phyloP scores from a whole-genome alignment of 2,329 filamentous ascomycete species.

The Diaporthe sp. region DNA sequence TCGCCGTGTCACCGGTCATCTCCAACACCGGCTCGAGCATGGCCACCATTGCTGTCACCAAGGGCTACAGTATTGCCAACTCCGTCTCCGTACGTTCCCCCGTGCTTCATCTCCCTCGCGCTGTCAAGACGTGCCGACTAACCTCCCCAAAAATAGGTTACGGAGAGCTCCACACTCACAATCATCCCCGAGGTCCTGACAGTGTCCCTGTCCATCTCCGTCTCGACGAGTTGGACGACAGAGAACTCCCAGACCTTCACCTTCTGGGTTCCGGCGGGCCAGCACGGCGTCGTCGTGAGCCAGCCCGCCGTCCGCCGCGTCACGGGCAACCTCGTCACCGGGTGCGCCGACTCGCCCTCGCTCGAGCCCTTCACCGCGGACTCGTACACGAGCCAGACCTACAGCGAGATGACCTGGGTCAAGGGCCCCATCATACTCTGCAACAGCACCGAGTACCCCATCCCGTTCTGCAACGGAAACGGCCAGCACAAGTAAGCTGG shows the following conservation, averaged over 20 bases:
- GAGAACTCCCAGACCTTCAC: conserved; percentile 49
- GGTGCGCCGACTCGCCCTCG: conserved; percentile 51
- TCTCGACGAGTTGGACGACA: conserved; percentile 50
- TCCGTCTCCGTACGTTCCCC: conserved; percentile 47
- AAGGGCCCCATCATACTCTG: conserved; percentile 56
- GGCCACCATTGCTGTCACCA: conserved; percentile 49
- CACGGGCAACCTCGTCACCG: conserved; percentile 53
- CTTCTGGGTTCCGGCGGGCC: conserved; percentile 52
- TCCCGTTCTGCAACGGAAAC: conserved; percentile 55
- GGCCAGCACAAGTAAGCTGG: conserved; percentile 44
- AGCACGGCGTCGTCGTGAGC: conserved; percentile 56
- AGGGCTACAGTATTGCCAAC: conserved; percentile 54
- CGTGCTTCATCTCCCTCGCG: neutral
- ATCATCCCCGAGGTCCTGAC: conserved; percentile 44
- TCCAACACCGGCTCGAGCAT: conserved; percentile 47
- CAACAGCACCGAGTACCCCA: conserved; percentile 52
- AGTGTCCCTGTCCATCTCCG: conserved; percentile 45
- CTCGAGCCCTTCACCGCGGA: conserved; percentile 51
- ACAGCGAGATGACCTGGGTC: conserved; percentile 54
- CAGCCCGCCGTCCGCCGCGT: conserved; percentile 53
- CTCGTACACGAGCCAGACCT: conserved; percentile 51
- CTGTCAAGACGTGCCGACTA: neutral
- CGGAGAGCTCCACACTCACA: neutral
- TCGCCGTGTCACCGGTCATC: conserved; percentile 53
- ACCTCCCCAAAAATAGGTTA: neutral